These are phyloP conservation scores for Batkoa obscura DNA, from an alignment of 371 early-diverging fungal species.

Conservation along the genomic window DNA sequence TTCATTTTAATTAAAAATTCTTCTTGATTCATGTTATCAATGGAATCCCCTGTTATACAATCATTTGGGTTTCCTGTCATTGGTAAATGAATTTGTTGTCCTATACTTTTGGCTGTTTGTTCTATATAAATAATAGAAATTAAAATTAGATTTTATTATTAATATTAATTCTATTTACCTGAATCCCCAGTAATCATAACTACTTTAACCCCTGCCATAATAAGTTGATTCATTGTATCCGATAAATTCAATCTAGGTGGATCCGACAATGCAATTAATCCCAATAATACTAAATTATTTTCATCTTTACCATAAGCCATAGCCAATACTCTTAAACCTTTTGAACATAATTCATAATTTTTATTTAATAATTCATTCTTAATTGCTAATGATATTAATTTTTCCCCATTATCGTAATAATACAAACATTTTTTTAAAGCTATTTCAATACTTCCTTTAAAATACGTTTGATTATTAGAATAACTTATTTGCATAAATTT, in stretches of 20 bases:
- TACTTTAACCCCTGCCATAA: conserved; percentile 56
- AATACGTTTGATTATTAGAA: conserved; percentile 6
- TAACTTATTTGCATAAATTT: conserved; percentile 73
- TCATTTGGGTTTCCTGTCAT: conserved; percentile 22
- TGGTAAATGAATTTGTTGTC: conserved; percentile 51
- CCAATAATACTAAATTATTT: conserved; percentile 43
- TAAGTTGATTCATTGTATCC: conserved; percentile 33
- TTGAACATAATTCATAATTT: conserved; percentile 44
- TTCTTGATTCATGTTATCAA: conserved; percentile 41
- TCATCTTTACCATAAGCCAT: conserved; percentile 42
- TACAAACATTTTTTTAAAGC: conserved; percentile 34
- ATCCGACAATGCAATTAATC: conserved; percentile 69
- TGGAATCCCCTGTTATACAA: conserved; percentile 47
- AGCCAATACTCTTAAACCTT: conserved; percentile 76
- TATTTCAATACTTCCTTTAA: not conserved
- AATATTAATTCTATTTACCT: conserved; percentile 17
- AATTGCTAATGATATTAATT: conserved; percentile 25
- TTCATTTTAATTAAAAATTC: conserved; percentile 36
- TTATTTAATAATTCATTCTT: conserved; percentile 28
- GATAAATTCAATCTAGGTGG: conserved; percentile 60
- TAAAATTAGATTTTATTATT: not conserved
- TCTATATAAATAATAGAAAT: conserved; percentile 14
- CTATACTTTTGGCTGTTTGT: conserved; percentile 61
- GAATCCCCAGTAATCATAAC: conserved; percentile 87
- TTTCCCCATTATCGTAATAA: conserved; percentile 36